Base-by-base conservation (phyloP, 1,284 basidiomycete genomes). In the Boletus semigastroideus region DNA sequence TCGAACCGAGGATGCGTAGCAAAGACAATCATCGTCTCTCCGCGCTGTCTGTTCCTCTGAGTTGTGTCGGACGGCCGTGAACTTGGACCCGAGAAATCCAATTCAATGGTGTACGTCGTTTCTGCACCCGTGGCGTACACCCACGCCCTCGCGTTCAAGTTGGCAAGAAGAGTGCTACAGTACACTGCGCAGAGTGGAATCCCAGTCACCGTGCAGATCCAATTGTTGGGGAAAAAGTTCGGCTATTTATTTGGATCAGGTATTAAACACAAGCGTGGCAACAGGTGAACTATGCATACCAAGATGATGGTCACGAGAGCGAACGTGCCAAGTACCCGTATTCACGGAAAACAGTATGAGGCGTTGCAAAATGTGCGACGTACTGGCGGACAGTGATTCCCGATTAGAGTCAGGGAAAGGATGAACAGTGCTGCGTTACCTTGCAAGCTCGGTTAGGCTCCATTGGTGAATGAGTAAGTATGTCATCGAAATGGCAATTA, bases 171-270 rank as follows among this genome's bases (percentile, higher is more conserved):
- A 17, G 56, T 59, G 22, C 56, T 59, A 28, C 48, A 56, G 22
- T 59, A 59, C 27, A 59, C 12, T 2, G 59, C 19, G 16, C 56
- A 56, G 20, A 59, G 36, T 6, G 56, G 56, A 22, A 44, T 12
- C 1, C 10, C 27, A 10, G 48, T 45, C 13, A 48, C 20, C 2
- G 27, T 0, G 30, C 41, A 44, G 19, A 52, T 6, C 19, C 22
- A 11, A 17, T 28, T 36, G 0, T 20, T 10, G 7, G 56, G 48
- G 12, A 6, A 36, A 20, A 39, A 1, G 6, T 48, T 40, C 34
- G 56, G 1, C 49, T 60, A 37, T 1, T 10, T 10, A 5, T 13
- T 31, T n/a, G 25, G 33, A 34, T 53, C n/a, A 53, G 31, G 4
- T 16, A 16, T 16, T 13, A 10, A 8, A 17, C 25, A 13, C 4